A percentile compares a stretch with the other conserved stretches of the same genome.
phyloP scores from a whole-genome alignment of 1,284 basidiomycete genomes.

The Sanghuangporus sanghuang region DNA sequence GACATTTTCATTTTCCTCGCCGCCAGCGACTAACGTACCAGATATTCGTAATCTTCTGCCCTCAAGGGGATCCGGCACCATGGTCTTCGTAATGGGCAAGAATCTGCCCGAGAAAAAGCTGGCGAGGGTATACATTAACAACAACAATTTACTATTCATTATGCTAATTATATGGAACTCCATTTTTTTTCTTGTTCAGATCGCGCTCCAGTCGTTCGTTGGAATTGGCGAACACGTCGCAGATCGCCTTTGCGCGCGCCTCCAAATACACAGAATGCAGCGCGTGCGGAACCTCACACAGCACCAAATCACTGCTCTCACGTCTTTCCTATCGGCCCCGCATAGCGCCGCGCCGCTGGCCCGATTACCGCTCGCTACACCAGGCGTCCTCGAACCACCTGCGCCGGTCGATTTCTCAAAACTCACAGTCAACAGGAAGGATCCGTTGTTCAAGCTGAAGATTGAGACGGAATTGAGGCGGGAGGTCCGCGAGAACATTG shows the following conservation, averaged over 20 bases:
- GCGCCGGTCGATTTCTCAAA: slow-evolving; percentile 10
- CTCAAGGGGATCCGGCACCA: slow-evolving; percentile 24
- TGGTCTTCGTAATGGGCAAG: slow-evolving; percentile 78
- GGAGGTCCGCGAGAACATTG: slow-evolving; percentile 82
- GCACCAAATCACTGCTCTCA: slow-evolving; percentile 76
- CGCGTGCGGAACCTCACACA: slow-evolving; percentile 74
- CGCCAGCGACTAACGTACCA: not conserved
- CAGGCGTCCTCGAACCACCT: slow-evolving; percentile 41
- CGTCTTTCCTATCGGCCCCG: slow-evolving; percentile 86
- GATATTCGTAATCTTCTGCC: not conserved
- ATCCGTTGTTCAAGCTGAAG: slow-evolving; percentile 67
- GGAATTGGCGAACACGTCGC: slow-evolving; percentile 76
- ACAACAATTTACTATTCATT: no score
- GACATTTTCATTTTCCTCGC: not conserved
- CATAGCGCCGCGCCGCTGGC: slow-evolving; percentile 57
- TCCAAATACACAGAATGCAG: slow-evolving; percentile 80
- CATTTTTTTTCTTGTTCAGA: slow-evolving; percentile 38
- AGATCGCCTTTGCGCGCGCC: slow-evolving; percentile 78
- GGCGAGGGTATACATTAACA: slow-evolving; percentile 47
- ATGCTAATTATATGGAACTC: no score
- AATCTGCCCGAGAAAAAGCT: slow-evolving; percentile 65
- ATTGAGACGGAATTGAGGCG: slow-evolving; percentile 81
- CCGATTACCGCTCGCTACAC: slow-evolving; percentile 56
- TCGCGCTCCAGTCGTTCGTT: slow-evolving; percentile 80
- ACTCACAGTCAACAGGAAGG: slow-evolving; percentile 25